These are phyloP conservation scores for Pleurotus salmoneostramineus DNA, from an alignment of 768 basidiomycete species.

Conservation along the genomic window DNA sequence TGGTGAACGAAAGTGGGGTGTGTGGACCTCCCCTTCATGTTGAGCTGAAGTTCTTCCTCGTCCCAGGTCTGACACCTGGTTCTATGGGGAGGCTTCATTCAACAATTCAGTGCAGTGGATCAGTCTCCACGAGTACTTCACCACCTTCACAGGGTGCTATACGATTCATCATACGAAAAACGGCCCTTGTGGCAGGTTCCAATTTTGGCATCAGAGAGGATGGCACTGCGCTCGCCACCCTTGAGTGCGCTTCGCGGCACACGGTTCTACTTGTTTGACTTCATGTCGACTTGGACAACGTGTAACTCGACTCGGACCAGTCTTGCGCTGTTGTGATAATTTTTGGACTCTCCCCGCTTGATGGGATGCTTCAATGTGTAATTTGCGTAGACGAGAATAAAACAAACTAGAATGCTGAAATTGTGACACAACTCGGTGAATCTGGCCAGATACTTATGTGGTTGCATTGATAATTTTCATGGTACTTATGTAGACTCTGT, in stretches of 20 bases:
- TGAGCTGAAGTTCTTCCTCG: too few species aligned
- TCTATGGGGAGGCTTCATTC: neutral
- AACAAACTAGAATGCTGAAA: too few species aligned
- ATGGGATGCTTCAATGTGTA: too few species aligned
- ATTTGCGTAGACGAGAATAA: too few species aligned
- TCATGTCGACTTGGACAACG: slow-evolving; percentile 12
- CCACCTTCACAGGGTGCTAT: slow-evolving; percentile 5
- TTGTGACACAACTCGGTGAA: too few species aligned
- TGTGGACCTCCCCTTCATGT: too few species aligned
- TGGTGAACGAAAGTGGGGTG: too few species aligned
- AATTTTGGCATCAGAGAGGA: neutral
- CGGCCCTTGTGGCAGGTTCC: neutral
- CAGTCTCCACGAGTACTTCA: too few species aligned
- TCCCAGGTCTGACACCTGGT: too few species aligned
- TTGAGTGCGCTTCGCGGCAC: slow-evolving; percentile 72
- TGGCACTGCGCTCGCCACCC: slow-evolving; percentile 24
- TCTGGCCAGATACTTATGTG: too few species aligned
- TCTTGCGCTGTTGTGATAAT: slow-evolving; percentile 52
- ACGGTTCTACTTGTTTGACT: slow-evolving; percentile 15
- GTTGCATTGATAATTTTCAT: too few species aligned
- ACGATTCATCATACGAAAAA: neutral
- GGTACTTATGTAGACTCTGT: too few species aligned
- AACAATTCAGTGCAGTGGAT: neutral
- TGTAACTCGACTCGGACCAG: slow-evolving; percentile 71
- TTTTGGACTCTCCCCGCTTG: slow-evolving; percentile 14